These are phyloP conservation scores for Rhizophagus clarus DNA, from an alignment of 192 early-diverging fungal species.

Conservation along the genomic window DNA sequence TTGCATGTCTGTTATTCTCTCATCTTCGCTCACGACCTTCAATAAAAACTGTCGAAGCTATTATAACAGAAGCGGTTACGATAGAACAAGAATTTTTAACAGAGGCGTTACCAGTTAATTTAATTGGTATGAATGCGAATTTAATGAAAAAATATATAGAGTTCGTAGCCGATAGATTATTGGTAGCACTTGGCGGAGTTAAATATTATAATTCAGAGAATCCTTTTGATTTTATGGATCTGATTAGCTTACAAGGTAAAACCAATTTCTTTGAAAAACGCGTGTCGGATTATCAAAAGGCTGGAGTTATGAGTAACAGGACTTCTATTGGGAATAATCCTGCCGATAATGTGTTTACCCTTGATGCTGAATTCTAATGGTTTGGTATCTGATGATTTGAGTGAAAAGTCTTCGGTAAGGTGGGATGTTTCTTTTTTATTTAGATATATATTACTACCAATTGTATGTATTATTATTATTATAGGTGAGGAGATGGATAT, in stretches of 20 bases:
- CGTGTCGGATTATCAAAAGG: constrained; percentile 95
- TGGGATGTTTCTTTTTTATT: no score
- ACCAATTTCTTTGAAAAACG: constrained; percentile 99
- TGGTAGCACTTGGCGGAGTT: constrained; percentile 83
- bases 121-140: constrained; percentile 96
- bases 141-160: constrained; percentile 98
- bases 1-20: constrained; percentile 92
- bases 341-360: constrained; percentile 69
- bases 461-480: no score
- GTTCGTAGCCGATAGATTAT: constrained; percentile 95
- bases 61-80: constrained; percentile 85
- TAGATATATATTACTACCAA: no score
- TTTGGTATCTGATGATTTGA: no score
- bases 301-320: constrained; percentile 73
- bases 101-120: constrained; percentile 85
- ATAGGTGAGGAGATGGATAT: no score
- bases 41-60: constrained; percentile 61
- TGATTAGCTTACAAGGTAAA: constrained; percentile 98
- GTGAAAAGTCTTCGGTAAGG: no score
- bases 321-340: constrained; percentile 48
- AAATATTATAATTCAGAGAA: constrained; percentile 88
- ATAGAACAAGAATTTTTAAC: constrained; percentile 97
- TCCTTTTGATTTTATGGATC: constrained; percentile 99
- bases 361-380: constrained; percentile 79
- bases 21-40: constrained; percentile 77